phyloP scores from a whole-genome alignment of 306 rosid genomes.

The Rosa chinensis region DNA sequence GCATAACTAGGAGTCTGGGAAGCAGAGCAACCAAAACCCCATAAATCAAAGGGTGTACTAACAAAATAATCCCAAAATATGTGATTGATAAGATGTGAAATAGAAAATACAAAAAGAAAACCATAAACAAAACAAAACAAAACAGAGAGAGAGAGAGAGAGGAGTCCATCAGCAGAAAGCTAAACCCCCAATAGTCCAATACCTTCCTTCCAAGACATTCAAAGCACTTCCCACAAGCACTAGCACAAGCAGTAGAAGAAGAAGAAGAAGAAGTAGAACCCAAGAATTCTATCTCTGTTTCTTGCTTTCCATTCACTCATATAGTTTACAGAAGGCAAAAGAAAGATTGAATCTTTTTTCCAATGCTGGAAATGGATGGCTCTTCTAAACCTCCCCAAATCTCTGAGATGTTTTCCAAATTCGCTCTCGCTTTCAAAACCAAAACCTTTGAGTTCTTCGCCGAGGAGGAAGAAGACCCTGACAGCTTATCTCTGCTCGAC shows the following conservation, averaged over 20 bases:
- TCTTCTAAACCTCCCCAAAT: conserved; percentile 81
- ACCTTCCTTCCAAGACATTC: conserved; percentile 67
- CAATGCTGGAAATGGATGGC: conserved; percentile 62
- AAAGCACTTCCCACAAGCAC: conserved; percentile 26
- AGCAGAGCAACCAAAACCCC: conserved; percentile 1
- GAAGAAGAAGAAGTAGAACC: conserved; percentile 15
- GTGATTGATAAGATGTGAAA: background rate
- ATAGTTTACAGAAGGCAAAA: background rate
- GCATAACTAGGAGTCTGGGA: background rate
- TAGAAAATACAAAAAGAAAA: background rate
- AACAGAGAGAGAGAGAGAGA: no score
- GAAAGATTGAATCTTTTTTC: conserved; percentile 9
- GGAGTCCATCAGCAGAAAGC: conserved; percentile 14
- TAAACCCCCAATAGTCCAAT: conserved; percentile 23
- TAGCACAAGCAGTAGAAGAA: background rate
- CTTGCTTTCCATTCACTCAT: background rate
- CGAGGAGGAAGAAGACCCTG: conserved; percentile 60
- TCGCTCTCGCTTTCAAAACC: conserved; percentile 91
- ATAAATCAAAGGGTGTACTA: background rate
- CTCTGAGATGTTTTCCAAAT: conserved; percentile 94
- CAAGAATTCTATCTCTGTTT: conserved; percentile 30
- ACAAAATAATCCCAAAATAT: background rate
- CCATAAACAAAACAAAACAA: background rate
- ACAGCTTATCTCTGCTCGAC: conserved; percentile 77
- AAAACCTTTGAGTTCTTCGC: conserved; percentile 90